Base-by-base conservation (phyloP, 2,329 filamentous ascomycete species). In the Claviceps purpurea region DNA sequence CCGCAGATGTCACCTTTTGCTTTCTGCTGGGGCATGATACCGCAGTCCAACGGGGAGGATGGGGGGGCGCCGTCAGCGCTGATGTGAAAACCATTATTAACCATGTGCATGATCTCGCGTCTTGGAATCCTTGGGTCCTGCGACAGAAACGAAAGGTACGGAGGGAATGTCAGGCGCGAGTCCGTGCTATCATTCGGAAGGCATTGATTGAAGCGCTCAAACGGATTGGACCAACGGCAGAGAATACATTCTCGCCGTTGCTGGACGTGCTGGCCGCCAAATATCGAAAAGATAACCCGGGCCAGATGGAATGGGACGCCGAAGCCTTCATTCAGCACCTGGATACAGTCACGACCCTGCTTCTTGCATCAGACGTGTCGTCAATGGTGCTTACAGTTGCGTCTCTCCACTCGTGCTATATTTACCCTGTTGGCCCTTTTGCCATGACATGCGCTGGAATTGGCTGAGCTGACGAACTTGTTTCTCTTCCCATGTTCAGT, bases 351-450 rank as follows among this genome's bases (percentile, higher is more conserved):
- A 50, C 45, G 49, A 20, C 49, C 49, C 24, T 50, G 22, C 45
- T 50, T 30, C 49, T 50, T 26, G 49, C 42, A 5, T 42, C 49
- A 40, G 49, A 50, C 16, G 34, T 50, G 41, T 50, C 49, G 8
- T 50, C 49, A 14, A 50, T 50, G 49, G 49, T 50, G 26, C 37
- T 50, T 38, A 40, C 49, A 50, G 49, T 50, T 50, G 22, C 49
- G 49, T 46, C 42, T 34, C 16, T 30, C 49, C 37, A 5, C 5
- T 49, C 13, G 14, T 13, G 14, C 3, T 20, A 16, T 4, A 41
- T 42, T 1, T 11, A 34, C 30, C 30, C 30, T 34, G 10, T 34
- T 34, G 30, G 30, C 13, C 8, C 20, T 13, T 41, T 22, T 22
- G 5, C 10, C 30, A 26, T 45, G 22, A 18, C 14, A 44, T 7